Evolutionary conservation across 805 yeast species (phyloP), one percentile per base, ranked within the genome.

Genomic region (Saccharomycopsis malanga): DNA sequence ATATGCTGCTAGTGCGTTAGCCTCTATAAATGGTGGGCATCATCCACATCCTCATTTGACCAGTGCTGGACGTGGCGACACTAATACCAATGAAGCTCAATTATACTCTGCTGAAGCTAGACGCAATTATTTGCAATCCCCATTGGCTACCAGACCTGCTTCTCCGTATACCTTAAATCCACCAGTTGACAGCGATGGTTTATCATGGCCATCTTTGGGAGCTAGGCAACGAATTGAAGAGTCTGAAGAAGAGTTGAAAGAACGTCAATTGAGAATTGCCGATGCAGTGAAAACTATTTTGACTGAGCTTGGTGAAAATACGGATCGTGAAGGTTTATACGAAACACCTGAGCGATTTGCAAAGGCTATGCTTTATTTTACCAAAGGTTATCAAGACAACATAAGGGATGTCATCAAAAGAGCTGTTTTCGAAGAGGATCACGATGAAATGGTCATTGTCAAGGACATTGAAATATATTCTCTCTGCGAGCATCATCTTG

Each of bases 381-480:
- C 99, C 18, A 87, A 87, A 62, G 99, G 99, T 20, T 93, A 93
- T 61, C 96, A 91, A 65, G 95, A 89, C 56, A 89, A 88, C 62
- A 83, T 93, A 51, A 74, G 86, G 53, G 63, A 63, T 42, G 96
- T 88, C 23, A 84, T 93, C 59, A 91, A 93, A 58, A 74, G 89
- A 52, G 98, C 98, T 0, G 95, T 93, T 4, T 93, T 93, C 58
- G 97, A 93, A 63, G 98, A 93, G 63, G 95, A 93, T 62, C 98
- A 93, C 62, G 98, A 93, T 63, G 99, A 93, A 62, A 93, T 93
- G 98, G 98, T 93, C 41, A 89, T 93, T 54, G 98, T 93, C 22
- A 76, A 91, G 60, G 97, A 93, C 64, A 93, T 93, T 49, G 96
- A 87, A 57, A 77, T 93, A 45, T 85, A 81, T 63, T 87, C 96